Percentiles rank a stretch among this genome's conserved stretches.
phyloP scores from a whole-genome alignment of 805 yeast species.

The Teunomyces panamensis region DNA sequence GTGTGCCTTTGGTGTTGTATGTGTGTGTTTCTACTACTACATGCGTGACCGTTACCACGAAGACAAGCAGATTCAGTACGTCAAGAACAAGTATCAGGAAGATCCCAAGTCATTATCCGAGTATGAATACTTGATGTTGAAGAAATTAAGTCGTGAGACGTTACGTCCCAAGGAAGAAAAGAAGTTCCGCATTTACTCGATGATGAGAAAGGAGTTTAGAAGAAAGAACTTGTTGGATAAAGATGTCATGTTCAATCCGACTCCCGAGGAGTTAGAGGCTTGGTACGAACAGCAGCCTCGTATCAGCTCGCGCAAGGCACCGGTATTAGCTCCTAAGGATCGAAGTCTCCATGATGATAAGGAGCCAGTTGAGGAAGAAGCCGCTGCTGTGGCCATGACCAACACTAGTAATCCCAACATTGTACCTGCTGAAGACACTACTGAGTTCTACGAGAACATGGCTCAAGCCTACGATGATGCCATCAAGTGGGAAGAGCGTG shows the following conservation, averaged over 20 bases:
- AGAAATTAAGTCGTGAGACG: slow-evolving; percentile 54
- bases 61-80: slow-evolving; percentile 56
- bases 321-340: slow-evolving; percentile 19
- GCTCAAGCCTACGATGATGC: slow-evolving; percentile 81
- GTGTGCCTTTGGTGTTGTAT: slow-evolving; percentile 54
- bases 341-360: slow-evolving; percentile 20
- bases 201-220: slow-evolving; percentile 48
- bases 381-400: slow-evolving; percentile 13
- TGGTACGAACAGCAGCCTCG: slow-evolving; percentile 40
- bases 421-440: slow-evolving; percentile 75
- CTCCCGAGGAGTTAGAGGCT: slow-evolving; percentile 38
- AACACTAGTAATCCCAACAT: slow-evolving; percentile 44
- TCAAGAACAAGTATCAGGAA: slow-evolving; percentile 31
- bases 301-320: slow-evolving; percentile 20
- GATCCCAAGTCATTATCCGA: slow-evolving; percentile 48
- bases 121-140: slow-evolving; percentile 60
- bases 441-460: slow-evolving; percentile 69
- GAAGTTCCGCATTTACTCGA: slow-evolving; percentile 57
- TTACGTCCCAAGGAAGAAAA: slow-evolving; percentile 63
- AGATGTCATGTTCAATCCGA: slow-evolving; percentile 37
- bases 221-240: slow-evolving; percentile 33
- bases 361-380: slow-evolving; percentile 14
- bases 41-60: slow-evolving; percentile 64
- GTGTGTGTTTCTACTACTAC: slow-evolving; percentile 59
- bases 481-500: slow-evolving; percentile 70